Conservation (phyloP, 306 rosid genomes). For the Cyclanthera cordifolia region DNA sequence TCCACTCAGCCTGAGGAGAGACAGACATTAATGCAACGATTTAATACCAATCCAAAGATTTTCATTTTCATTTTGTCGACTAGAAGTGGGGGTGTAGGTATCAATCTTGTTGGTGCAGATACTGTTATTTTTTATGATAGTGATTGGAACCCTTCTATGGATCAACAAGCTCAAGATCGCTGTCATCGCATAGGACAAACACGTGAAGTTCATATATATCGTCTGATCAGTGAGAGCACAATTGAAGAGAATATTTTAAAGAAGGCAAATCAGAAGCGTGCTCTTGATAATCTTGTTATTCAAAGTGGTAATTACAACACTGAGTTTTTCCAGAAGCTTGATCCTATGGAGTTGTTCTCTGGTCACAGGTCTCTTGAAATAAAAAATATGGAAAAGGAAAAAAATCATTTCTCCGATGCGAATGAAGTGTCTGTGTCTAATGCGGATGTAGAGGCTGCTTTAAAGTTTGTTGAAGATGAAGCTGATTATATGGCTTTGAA, state of each 20-base stretch:
- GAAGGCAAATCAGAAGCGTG: slow-evolving; percentile 99
- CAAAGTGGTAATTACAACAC: slow-evolving; percentile 98
- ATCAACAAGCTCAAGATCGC: slow-evolving; percentile 98
- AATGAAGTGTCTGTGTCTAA: slow-evolving; percentile 59
- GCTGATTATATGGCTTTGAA: slow-evolving; percentile 94
- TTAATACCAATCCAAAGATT: slow-evolving; percentile 84
- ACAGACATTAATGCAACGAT: slow-evolving; percentile 93
- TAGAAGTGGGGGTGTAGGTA: slow-evolving; percentile 98
- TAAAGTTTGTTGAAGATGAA: slow-evolving; percentile 88
- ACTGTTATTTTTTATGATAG: slow-evolving; percentile 96
- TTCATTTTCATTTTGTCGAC: slow-evolving; percentile 94
- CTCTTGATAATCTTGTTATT: slow-evolving; percentile 89
- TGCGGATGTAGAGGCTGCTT: slow-evolving; percentile 88
- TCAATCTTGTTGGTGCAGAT: slow-evolving; percentile 95
- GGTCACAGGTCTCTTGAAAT: slow-evolving; percentile 59
- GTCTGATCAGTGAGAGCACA: slow-evolving; percentile 90
- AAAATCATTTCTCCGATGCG: slow-evolving; percentile 30
- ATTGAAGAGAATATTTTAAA: slow-evolving; percentile 91
- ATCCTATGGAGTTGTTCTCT: slow-evolving; percentile 88
- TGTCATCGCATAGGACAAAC: slow-evolving; percentile 99
- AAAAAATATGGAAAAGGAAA: slow-evolving; percentile 59
- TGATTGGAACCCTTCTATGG: slow-evolving; percentile 99
- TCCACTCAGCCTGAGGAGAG: slow-evolving; percentile 96
- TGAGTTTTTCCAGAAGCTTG: slow-evolving; percentile 92
- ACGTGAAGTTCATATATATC: slow-evolving; percentile 90